Evolutionary conservation across 169 alveolate species (phyloP).

Genomic region (Plasmodium knowlesi): DNA sequence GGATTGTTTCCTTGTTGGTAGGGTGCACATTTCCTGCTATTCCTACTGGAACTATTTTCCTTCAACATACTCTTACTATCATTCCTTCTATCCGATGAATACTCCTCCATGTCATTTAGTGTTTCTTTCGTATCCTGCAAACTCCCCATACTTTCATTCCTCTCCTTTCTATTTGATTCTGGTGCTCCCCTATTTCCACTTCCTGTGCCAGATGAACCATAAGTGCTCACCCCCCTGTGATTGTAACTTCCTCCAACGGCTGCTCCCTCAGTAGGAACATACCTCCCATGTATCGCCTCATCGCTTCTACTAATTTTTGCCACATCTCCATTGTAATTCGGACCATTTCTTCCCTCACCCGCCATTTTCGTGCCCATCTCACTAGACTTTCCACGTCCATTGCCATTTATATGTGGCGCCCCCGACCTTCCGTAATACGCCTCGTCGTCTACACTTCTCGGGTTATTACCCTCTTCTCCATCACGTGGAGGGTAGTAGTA

Average conservation of each 20-base stretch:
- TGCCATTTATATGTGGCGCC: background rate
- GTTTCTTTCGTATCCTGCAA: slow-evolving; percentile 25
- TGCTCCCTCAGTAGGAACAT: background rate
- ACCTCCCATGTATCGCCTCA: slow-evolving; percentile 5
- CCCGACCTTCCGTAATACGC: background rate
- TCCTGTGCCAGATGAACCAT: background rate
- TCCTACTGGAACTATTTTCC: slow-evolving; percentile 30
- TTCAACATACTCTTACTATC: slow-evolving; percentile 24
- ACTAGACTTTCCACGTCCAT: background rate
- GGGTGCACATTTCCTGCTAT: slow-evolving; percentile 44
- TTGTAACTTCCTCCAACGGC: background rate
- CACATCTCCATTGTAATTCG: background rate
- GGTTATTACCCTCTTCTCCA: background rate
- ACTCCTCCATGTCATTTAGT: background rate
- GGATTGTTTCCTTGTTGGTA: slow-evolving; percentile 34
- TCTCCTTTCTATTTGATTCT: background rate
- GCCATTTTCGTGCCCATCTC: background rate
- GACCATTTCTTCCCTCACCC: background rate
- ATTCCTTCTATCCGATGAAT: background rate
- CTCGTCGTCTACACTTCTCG: background rate
- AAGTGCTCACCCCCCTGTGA: background rate
- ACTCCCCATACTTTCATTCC: background rate
- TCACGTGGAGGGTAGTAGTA: background rate
- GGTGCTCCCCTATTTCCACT: background rate
- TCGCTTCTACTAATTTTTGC: slow-evolving; percentile 6